Evolutionary conservation across 2,329 filamentous ascomycete species (phyloP), one percentile per base, ranked within the genome.

Genomic region (Neofusicoccum ribis): DNA sequence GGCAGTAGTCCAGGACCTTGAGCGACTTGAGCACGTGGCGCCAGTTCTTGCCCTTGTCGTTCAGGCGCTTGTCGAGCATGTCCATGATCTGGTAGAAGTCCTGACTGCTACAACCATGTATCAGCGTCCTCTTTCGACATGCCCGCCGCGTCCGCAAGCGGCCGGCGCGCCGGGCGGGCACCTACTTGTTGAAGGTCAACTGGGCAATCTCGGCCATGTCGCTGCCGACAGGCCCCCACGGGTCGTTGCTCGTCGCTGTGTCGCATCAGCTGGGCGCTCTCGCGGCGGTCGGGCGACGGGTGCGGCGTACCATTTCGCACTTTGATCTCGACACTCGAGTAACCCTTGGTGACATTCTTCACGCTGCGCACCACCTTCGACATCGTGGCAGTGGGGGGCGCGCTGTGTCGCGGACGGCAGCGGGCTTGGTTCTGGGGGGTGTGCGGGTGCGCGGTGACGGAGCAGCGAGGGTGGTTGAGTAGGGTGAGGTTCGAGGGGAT

Each of bases 11-110:
- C 65, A 98, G 86, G 62, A 99, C 95, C 78, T 99, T 99, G 71
- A 99, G 84, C 47, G 95, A 96, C 81, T 99, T 99, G 67, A 99
- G 83, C 12, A 99, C 95, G 77, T 99, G 95, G 72, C 95, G 89
- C 95, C 95, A 99, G 78, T 99, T 99, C 85, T 98, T 99, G 75
- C 95, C 95, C 80, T 99, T 98, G 80, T 99, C 95, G 74, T 99
- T 99, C 74, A 99, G 83, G 71, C 95, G 90, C 84, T 98, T 98
- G 81, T 99, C 95, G 70, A 99, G 85, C 92, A 99, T 99, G 78
- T 99, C 95, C 90, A 99, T 97, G 73, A 99, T 97, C 78, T 99
- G 94, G 82, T 97, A 97, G 82, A 99, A 99, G 78, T 98, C 95
- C 79, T 91, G 94, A 41, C 93, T 93, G 76, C 94, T 96, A 72